Evolutionary conservation across 192 early-diverging fungal genomes (phyloP), one percentile per base, ranked within the genome.

Genomic region (Allomyces arbusculus): DNA sequence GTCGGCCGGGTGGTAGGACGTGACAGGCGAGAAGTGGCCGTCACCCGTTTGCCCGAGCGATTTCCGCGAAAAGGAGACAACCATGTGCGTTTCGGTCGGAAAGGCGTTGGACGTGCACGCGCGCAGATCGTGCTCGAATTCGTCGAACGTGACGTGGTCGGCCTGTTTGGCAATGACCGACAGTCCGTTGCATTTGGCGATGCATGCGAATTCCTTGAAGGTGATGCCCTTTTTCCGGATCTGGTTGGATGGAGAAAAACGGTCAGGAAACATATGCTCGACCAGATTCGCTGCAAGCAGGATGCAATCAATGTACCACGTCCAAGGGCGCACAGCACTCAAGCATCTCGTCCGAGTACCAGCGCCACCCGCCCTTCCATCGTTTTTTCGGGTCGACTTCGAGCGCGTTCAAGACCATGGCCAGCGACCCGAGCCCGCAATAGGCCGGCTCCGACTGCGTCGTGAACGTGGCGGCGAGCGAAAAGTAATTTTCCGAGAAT

Each of bases 341-440:
- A n/a, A 89, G 76, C 23, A 87, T 72, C 69, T 89, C 87, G 70
- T 89, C 87, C 66, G 74, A 78, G 69, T 87, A 91, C 88, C 89
- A 92, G 28, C 89, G 74, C 94, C 94, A 96, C 3, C 88, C 88
- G 23, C 94, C 94, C 73, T 94, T 94, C 94, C 94, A 96, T 19
- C 78, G 77, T 50, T 83, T 76, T 20, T 86, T 78, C 1, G 91
- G 91, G 70, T 94, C 91, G 12, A 96, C 89, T 66, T 89, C 87
- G 40, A 96, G 78, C 7, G 94, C 89, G 69, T 96, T 96, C 11
- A 96, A 77, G 3, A 96, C 91, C 86, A 94, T 94, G 62, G 91
- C 87, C 67, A 94, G 74, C 24, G 90, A 91, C 69, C 89, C 87
- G 7, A 90, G 85, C 1, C 91, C 94, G 75, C 94, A 96, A 71